Evolutionary conservation across 2,329 filamentous ascomycete species (phyloP), one percentile per base, ranked within the genome.

Genomic region (Thelonectria olida): DNA sequence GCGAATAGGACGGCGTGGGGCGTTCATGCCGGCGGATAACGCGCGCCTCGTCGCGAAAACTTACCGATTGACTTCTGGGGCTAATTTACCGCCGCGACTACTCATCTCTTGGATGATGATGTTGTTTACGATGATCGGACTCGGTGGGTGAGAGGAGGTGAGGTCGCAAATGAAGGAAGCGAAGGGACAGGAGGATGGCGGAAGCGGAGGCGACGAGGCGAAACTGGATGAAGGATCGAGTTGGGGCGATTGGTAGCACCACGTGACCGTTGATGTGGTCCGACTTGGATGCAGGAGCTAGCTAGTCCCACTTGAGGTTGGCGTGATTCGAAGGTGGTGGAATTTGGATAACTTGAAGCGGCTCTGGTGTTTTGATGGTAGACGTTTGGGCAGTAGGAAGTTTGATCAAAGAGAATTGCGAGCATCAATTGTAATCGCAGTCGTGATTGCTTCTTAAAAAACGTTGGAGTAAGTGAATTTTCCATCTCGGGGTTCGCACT

Each of bases 21-120:
- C 41, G 51, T 62, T 65, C 51, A 56, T 56, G 45, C 48, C 42
- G 17, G 44, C 34, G 60, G 31, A 64, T 41, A 54, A 62, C 49
- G 61, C 62, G 58, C 47, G 45, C 45, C 55, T 48, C 58, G 56
- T 45, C 49, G 58, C 53, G 61, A 66, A 52, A 61, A 73, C 73
- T 74, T 64, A 96, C 93, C 93, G 91, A 87, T 98, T 98, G 85
- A 97, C 94, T 92, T 99, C 96, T 83, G 96, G 94, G 84, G 94
- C 94, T 87, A 98, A 91, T 89, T 97, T 98, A 84, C 90, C 91
- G 85, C 89, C 90, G 84, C 92, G 91, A 93, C 90, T 96, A 93
- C 90, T 96, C 93, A 97, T 97, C 90, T 89, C 91, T 93, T 88
- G 85, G 76, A 75, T 78, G 75, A 73, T 76, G 72, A 73, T 76